Base-by-base conservation (phyloP, 2,329 filamentous ascomycete genomes). In the Reticulascus tulasneorum region DNA sequence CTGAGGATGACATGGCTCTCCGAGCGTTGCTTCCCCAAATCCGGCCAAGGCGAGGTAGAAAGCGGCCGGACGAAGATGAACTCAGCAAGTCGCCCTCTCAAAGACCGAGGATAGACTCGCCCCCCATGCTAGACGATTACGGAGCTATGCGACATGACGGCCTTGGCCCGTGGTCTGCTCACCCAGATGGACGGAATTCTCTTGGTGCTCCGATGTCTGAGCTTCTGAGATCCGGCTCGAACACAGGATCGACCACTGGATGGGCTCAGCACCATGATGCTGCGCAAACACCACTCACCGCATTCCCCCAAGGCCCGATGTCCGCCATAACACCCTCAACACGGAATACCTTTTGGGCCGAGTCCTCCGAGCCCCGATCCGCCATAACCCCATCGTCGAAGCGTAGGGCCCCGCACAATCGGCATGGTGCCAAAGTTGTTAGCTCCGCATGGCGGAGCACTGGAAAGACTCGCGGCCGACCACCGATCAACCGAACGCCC, bases 1-100 rank as follows among this genome's bases (percentile, higher is more conserved):
- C 88, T 3, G 88, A 94, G 56, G 90, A 96, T 58, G 90, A 96
- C 58, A 79, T 95, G 58, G 90, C 89, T 3, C 69, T 96, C 31
- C 75, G 89, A 42, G 87, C 89, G 3, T 70, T 96, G 4, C 71
- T 95, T 32, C 89, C 90, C 19, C 83, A 93, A 40, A 85, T 76
- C 49, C 75, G 71, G 45, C 83, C 68, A 42, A 82, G 71, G 52
- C 73, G 73, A 51, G 80, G 74, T 41, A 73, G 70, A 22, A 75
- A 82, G 52, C 77, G 80, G 49, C 74, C 77, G 0, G 80, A 83
- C 7, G 79, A 82, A 12, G 73, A 78, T 7, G 73, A 78, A 2
- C 56, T 60, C 7, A 57, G 58, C 37, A 65, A 64, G 34, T 68
- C 63, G 19, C 69, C 69, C 2, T 62, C 73, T 5, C 86, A 85